These are phyloP conservation scores for Eutypa lata DNA, from an alignment of 2,329 filamentous ascomycete genomes.

Conservation along the genomic window DNA sequence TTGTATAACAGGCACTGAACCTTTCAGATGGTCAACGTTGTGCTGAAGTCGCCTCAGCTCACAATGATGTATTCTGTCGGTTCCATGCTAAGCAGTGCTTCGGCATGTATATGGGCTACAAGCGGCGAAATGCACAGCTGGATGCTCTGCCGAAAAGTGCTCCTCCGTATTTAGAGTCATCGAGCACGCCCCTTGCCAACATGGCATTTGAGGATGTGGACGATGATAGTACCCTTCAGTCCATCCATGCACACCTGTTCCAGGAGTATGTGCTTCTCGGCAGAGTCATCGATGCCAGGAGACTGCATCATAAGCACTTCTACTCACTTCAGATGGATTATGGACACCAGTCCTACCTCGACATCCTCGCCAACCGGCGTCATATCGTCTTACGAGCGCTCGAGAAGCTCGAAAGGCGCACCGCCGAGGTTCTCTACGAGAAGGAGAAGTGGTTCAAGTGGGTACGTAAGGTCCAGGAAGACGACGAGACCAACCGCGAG, in stretches of 20 bases:
- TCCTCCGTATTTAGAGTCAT: conserved; percentile 34
- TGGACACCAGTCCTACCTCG: conserved; percentile 29
- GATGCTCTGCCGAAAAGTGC: conserved; percentile 32
- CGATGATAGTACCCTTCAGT: conserved; percentile 32
- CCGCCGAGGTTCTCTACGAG: conserved; percentile 40
- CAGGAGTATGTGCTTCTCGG: conserved; percentile 24
- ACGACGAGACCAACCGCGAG: conserved; percentile 41
- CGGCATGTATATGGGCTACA: conserved; percentile 47
- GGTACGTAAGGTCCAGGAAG: conserved; percentile 40
- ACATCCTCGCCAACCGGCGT: conserved; percentile 29
- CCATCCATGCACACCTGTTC: conserved; percentile 40
- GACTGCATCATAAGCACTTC: conserved; percentile 28
- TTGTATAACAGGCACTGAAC: conserved; percentile 23
- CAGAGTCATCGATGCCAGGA: conserved; percentile 21
- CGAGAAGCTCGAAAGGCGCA: conserved; percentile 39
- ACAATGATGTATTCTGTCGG: conserved; percentile 38
- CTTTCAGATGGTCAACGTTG: conserved; percentile 34
- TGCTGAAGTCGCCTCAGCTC: conserved; percentile 32
- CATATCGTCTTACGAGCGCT: conserved; percentile 32
- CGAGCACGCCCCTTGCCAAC: conserved; percentile 34
- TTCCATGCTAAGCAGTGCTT: conserved; percentile 40
- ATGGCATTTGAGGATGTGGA: conserved; percentile 36
- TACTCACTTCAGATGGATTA: conserved; percentile 28
- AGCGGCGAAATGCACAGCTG: conserved; percentile 41
- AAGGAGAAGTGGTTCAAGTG: conserved; percentile 48